Evolutionary conservation across 1,284 basidiomycete genomes (phyloP), one percentile per base, ranked within the genome.

Genomic region (Lignosus rhinocerotis): DNA sequence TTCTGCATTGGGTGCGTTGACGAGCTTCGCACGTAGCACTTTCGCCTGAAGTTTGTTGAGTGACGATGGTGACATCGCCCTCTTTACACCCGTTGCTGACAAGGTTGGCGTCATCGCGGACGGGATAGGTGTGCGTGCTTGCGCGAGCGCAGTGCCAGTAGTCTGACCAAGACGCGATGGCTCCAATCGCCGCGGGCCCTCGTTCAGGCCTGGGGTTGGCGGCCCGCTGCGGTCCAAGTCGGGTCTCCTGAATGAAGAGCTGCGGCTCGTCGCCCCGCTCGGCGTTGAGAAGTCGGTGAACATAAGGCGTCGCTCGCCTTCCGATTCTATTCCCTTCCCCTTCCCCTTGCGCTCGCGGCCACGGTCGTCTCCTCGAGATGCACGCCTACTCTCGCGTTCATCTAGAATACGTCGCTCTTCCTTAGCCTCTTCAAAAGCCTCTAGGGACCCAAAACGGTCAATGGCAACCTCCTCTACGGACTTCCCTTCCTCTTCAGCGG

Each of bases 31-130:
- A 17, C 94, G 87, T 16, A 99, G 76, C 1, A 97, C 94, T 65
- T 90, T 90, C 7, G 96, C 97, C 73, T 98, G 96, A 1, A 99
- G 76, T 68, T 89, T 91, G 75, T 99, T 99, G 43, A 99, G 80
- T 36, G 90, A 91, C 32, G 88, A 87, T 6, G 88, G 86, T 0
- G 88, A 89, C 58, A 90, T 68, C 2, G 79, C 79, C 6, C 85
- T 77, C 17, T 72, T 78, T 9, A 73, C 69, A 41, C 72, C 73
- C 17, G 73, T 68, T 14, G 72, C 68, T 10, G 72, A 68, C 3
- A 75, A 67, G 10, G 86, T 80, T 0, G 94, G 94, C 0, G 93
- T 92, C 80, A 96, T 88, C 2, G 94, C 93, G 4, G 87, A 88
- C 0, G 95, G 95, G 48, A 97, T 88, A 1, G 94, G 93, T 0